Percentiles rank a stretch among this genome's conserved stretches.
Conservation (phyloP, 2,329 filamentous ascomycete genomes). For the Arthrobotrys sinensis region DNA sequence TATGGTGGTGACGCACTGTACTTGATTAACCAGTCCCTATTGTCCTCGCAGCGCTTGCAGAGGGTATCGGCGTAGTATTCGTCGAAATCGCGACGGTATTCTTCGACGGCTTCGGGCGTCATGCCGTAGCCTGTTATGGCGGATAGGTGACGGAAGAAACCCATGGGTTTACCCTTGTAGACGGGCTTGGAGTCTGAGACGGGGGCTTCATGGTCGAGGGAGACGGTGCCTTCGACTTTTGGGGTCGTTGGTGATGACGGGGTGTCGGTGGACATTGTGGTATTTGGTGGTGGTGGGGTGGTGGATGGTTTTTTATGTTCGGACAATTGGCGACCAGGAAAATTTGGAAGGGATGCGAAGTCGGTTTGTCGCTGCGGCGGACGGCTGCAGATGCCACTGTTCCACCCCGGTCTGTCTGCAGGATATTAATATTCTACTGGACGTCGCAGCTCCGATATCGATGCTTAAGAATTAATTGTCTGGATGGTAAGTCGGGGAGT, state of each 20-base stretch:
- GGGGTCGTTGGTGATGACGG: too few relatives aligned
- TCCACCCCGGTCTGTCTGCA: too few relatives aligned
- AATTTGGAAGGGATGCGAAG: constrained; percentile 12
- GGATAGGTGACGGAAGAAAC: constrained; percentile 55
- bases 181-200: constrained; percentile 45
- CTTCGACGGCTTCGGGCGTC: constrained; percentile 77
- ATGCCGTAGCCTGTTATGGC: constrained; percentile 77
- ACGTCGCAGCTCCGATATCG: constrained; percentile 9
- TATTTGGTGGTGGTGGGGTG: constrained; percentile 4
- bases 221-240: constrained; percentile 38
- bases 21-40: constrained; percentile 85
- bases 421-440: too few relatives aligned
- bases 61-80: constrained; percentile 73
- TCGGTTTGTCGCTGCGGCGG: constrained; percentile 17
- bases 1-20: constrained; percentile 72
- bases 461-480: too few relatives aligned
- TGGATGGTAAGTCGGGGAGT: too few relatives aligned
- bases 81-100: constrained; percentile 85
- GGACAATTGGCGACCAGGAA: not conserved
- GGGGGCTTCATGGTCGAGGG: constrained; percentile 32
- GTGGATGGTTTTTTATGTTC: not conserved
- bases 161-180: constrained; percentile 56
- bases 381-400: not conserved
- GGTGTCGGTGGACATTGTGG: constrained; percentile 30
- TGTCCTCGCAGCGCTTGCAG: constrained; percentile 79